Conservation (phyloP, 306 rosid species). For the Inga laurina region DNA sequence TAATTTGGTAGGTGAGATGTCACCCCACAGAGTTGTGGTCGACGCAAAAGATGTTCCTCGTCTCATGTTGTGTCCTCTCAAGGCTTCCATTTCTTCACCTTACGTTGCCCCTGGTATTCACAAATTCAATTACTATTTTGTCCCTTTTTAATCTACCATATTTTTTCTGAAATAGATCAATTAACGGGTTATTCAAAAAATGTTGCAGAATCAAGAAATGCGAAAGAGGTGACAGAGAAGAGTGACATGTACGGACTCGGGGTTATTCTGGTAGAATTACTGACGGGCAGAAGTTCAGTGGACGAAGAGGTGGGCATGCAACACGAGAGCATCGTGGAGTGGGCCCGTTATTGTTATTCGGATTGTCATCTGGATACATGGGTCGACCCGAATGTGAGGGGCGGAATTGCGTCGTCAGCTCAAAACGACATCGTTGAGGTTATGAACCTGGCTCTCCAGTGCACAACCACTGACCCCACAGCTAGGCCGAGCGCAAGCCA, state of each 20-base stretch:
- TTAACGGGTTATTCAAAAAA: not conserved
- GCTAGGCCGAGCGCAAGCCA: constrained; percentile 79
- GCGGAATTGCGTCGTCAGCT: constrained; percentile 20
- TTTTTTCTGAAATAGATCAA: not conserved
- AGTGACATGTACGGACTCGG: constrained; percentile 80
- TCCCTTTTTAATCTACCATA: not conserved
- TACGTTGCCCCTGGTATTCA: constrained; percentile 54
- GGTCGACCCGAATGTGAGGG: constrained; percentile 61
- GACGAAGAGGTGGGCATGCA: constrained; percentile 52
- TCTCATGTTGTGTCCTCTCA: constrained; percentile 44
- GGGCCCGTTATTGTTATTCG: constrained; percentile 90
- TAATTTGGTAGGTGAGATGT: constrained; percentile 39
- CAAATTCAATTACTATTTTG: not conserved
- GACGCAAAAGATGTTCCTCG: constrained; percentile 50
- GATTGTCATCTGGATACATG: constrained; percentile 76
- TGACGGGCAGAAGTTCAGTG: constrained; percentile 72
- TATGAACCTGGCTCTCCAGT: constrained; percentile 81
- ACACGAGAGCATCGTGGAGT: constrained; percentile 61
- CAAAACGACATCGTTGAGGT: constrained; percentile 64
- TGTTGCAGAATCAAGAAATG: constrained; percentile 53
- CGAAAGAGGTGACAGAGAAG: constrained; percentile 55
- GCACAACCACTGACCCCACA: constrained; percentile 75
- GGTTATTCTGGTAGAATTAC: constrained; percentile 61
- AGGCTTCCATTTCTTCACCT: constrained; percentile 41
- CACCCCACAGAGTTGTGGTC: constrained; percentile 47